Percentiles rank a stretch among this genome's conserved stretches.
These are phyloP conservation scores for Persicaria maculosa DNA, from an alignment of 148 eudicot genomes.

Conservation along the genomic window DNA sequence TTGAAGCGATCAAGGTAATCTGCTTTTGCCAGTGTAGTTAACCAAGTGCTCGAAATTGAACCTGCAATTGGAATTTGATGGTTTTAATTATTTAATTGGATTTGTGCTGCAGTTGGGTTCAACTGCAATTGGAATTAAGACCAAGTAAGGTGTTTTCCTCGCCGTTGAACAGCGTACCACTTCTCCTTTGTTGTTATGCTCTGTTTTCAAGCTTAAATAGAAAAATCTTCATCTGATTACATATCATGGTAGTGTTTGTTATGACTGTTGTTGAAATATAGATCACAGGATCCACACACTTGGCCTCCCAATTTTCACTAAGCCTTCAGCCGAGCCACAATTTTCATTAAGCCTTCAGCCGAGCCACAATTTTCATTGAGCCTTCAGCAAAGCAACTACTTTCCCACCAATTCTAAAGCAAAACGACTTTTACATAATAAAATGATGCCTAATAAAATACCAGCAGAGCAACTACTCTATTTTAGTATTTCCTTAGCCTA, in stretches of 20 bases:
- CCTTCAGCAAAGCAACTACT: too few species aligned
- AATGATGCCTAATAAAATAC: too few species aligned
- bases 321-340: too few species aligned
- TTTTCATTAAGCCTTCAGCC: too few species aligned
- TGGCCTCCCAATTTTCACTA: too few species aligned
- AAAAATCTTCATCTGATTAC: neutral
- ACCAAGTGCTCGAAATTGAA: neutral
- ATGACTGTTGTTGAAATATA: neutral
- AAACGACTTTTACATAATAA: too few species aligned
- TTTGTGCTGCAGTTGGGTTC: conserved; percentile 66
- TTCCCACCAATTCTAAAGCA: too few species aligned
- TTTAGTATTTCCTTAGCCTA: too few species aligned
- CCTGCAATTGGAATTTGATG: neutral
- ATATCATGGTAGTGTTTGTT: neutral
- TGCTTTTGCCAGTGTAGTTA: neutral
- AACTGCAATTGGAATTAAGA: conserved; percentile 90
- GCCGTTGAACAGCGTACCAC: conserved; percentile 96
- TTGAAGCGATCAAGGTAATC: conserved; percentile 82
- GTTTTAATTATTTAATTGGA: neutral
- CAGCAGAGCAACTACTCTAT: too few species aligned
- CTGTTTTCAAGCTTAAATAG: neutral
- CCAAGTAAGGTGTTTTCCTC: conserved; percentile 93
- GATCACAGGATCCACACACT: too few species aligned
- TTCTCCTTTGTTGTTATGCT: conserved; percentile 76
- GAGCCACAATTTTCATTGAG: too few species aligned